Evolutionary conservation across 345 rosid genomes (phyloP).

Genomic region (Linum tenue): DNA sequence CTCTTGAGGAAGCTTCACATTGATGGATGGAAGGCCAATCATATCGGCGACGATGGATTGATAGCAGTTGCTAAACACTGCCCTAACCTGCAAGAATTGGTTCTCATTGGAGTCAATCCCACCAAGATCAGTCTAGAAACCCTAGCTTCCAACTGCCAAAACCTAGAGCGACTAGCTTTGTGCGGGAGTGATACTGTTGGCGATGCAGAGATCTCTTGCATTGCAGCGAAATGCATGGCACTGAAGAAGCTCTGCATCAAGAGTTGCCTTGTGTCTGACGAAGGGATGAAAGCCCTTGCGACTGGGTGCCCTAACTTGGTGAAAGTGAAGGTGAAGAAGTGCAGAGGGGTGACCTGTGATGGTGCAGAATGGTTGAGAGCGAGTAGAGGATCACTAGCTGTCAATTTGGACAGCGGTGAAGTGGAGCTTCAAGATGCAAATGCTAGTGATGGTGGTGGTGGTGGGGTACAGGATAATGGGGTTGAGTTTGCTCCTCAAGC

Average conservation of each 20-base stretch:
- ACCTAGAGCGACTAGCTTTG: conserved; percentile 59
- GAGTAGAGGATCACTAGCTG: conserved; percentile 37
- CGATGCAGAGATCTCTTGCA: conserved; percentile 50
- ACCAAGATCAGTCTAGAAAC: conserved; percentile 47
- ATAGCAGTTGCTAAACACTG: conserved; percentile 46
- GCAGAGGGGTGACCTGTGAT: conserved; percentile 55
- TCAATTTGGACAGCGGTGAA: conserved; percentile 54
- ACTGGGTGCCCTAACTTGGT: conserved; percentile 70
- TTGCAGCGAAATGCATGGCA: conserved; percentile 57
- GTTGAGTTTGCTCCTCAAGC: conserved; percentile 32
- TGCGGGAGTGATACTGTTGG: conserved; percentile 74
- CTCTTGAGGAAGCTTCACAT: conserved; percentile 64
- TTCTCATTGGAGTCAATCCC: conserved; percentile 60
- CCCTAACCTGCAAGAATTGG: conserved; percentile 61
- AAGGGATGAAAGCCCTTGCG: conserved; percentile 63
- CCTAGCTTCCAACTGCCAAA: conserved; percentile 53
- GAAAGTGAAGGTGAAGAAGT: conserved; percentile 76
- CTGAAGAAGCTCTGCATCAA: conserved; percentile 72
- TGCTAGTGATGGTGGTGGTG: conserved; percentile 30
- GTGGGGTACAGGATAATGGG: conserved; percentile 40
- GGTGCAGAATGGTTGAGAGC: conserved; percentile 44
- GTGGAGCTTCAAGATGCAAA: conserved; percentile 37
- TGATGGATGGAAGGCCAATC: conserved; percentile 66
- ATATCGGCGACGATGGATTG: conserved; percentile 61
- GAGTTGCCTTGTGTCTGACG: conserved; percentile 52